Evolutionary conservation across 148 eudicot species (phyloP), one percentile per base, ranked within the genome.

Genomic region (Polygonum aviculare): DNA sequence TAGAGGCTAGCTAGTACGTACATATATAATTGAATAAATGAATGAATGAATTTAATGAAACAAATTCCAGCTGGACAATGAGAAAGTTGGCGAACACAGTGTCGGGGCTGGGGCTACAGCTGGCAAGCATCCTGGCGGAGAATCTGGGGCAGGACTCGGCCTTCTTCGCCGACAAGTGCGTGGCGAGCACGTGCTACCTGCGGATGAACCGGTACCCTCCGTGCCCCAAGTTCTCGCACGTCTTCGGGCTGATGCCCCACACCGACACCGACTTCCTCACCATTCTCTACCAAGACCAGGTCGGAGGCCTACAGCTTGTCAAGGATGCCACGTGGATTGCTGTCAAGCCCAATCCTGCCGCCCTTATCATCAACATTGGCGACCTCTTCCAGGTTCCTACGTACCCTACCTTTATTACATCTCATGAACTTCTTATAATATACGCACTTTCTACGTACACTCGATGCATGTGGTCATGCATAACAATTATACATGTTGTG

Each of bases 191-290:
- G 45, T 90, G 97, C 81, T 91, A 90, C 38, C 75, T 94, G 62
- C 82, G 98, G 49, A 82, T 94, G 94, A 94, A 91, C 80, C 77
- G 97, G 75, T 94, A 94, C 72, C 98, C 93, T 1, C 84, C 89
- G 4, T 94, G 98, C 60, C 95, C 97, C 14, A 74, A 84, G 8
- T 84, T 82, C 72, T 63, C 83, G 0, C 82, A 86, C 7, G 72
- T 92, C 7, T 80, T 82, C n/a, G 98, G 98, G 2, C 76, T 92
- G 9, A 85, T 88, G 89, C 89, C 93, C 5, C 98, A 94, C 80
- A 90, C 97, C 3, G 98, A 94, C 38, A 94, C 95, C 78, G 91
- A 87, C 69, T 94, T 91, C 81, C 91, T 94, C 78, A 94, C 98
- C 0, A 88, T 94, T 62, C 71, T 94, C 69, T 82, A 90, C 45